These are phyloP conservation scores for Penicillium diatomitis DNA, from an alignment of 495 filamentous ascomycete species.

Conservation along the genomic window DNA sequence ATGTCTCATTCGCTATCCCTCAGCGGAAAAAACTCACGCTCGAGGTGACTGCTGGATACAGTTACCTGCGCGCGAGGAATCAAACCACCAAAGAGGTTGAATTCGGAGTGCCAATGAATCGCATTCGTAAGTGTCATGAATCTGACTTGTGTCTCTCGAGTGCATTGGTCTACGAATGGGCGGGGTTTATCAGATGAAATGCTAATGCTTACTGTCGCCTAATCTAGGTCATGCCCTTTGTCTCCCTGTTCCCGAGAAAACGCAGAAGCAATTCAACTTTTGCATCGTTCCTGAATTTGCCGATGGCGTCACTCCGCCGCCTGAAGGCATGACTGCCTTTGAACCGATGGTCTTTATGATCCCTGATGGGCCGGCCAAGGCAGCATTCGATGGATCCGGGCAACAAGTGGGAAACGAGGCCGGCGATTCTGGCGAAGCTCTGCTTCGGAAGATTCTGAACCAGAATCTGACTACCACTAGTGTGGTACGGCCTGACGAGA, in stretches of 20 bases:
- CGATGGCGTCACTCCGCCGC: conserved; percentile 44
- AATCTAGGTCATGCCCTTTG: conserved; percentile 61
- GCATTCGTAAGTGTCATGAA: conserved; percentile 54
- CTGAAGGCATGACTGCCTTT: conserved; percentile 24
- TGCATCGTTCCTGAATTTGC: conserved; percentile 62
- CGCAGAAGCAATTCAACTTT: conserved; percentile 81
- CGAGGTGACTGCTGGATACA: conserved; percentile 50
- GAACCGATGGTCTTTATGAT: conserved; percentile 86
- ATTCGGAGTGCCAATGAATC: conserved; percentile 57
- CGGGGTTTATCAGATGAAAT: too few species aligned
- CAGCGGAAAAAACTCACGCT: conserved; percentile 87
- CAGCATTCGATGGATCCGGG: conserved; percentile 30
- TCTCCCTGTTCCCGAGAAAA: conserved; percentile 87
- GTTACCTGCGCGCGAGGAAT: conserved; percentile 58
- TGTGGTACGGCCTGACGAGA: conserved; percentile 60
- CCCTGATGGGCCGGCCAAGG: conserved; percentile 59
- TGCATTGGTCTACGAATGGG: too few species aligned
- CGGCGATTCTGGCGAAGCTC: conserved; percentile 51
- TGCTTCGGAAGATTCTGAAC: conserved; percentile 56
- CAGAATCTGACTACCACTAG: conserved; percentile 45
- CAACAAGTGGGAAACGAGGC: conserved; percentile 35
- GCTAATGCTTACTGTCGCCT: background rate
- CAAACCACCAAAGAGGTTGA: conserved; percentile 56
- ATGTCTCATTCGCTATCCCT: conserved; percentile 70
- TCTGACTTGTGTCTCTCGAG: too few species aligned